Base-by-base conservation (phyloP, 2,329 filamentous ascomycete species). In the Emmonsiellopsis sp. region DNA sequence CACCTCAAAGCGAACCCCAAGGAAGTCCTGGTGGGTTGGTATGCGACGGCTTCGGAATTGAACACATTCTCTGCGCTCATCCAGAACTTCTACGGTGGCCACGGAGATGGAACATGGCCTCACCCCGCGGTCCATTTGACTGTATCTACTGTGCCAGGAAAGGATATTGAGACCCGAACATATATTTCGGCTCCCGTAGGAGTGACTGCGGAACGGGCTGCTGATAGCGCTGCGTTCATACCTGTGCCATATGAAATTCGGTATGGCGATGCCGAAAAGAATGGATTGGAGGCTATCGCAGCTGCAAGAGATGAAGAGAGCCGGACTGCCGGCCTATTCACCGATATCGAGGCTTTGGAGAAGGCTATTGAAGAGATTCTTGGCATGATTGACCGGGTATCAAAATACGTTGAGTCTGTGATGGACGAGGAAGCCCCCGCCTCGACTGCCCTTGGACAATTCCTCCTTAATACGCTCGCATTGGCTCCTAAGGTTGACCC, bases 21-120 rank as follows among this genome's bases (percentile, higher is more conserved):
- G 73, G 93, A 98, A 74, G 84, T 90, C 52, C 82, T 98, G 55
- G 86, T 98, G 57, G 93, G 93, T 67, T 98, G 93, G 93, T 98
- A 98, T 77, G 95, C 93, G 59, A 98, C 93, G 49, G 91, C 87
- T 67, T 86, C 88, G 71, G 92, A 97, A 75, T 83, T 98, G 68
- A 97, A 98, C 83, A 95, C 87, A 70, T 98, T 98, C 80, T 93
- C 87, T 70, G 93, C 93, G 64, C 83, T 98, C 65, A 98, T 95
- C 74, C 93, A 98, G 77, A 98, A 98, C 80, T 98, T 97, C 80
- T 98, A 97, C 79, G 88, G 87, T 68, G 88, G 89, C 68, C 90
- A 94, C 67, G 93, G 95, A 67, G 95, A 95, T 60, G 93, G 93
- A 69, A 98, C 93, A 54, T 96, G 87, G 77, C 93, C 93, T 52